Evolutionary conservation across 2,329 filamentous ascomycete species (phyloP).

Genomic region (Fusarium sp.): DNA sequence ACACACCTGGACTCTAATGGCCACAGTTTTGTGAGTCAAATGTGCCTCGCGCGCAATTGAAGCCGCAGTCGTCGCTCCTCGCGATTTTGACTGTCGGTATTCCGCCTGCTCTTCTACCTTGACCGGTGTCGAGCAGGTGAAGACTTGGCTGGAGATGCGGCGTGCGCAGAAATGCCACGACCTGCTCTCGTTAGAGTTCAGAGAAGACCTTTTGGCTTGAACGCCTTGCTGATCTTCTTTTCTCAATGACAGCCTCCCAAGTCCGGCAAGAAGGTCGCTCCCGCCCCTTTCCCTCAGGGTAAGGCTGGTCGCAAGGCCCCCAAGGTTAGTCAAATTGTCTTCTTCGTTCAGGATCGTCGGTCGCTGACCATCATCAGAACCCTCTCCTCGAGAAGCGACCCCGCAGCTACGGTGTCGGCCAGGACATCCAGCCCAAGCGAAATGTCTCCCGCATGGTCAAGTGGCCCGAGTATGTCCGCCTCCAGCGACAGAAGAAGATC

Average conservation of each 20-base stretch:
- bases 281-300: slow-evolving; percentile 94
- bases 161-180: slow-evolving; percentile 66
- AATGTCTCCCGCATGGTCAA: slow-evolving; percentile 99
- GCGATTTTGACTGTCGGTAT: slow-evolving; percentile 46
- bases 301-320: slow-evolving; percentile 96
- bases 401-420: slow-evolving; percentile 98
- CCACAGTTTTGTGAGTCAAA: slow-evolving; percentile 53
- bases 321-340: slow-evolving; percentile 77
- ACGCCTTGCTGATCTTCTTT: slow-evolving; percentile 97
- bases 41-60: slow-evolving; percentile 50
- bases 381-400: slow-evolving; percentile 98
- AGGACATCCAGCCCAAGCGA: slow-evolving; percentile 96
- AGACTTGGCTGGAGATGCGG: slow-evolving; percentile 74
- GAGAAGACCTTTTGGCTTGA: slow-evolving; percentile 84
- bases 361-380: slow-evolving; percentile 71
- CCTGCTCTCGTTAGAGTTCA: slow-evolving; percentile 89
- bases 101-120: slow-evolving; percentile 47
- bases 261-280: slow-evolving; percentile 95
- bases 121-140: slow-evolving; percentile 57
- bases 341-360: not conserved
- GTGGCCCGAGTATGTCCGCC: slow-evolving; percentile 99
- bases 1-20: slow-evolving; percentile 52
- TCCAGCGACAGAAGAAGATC: slow-evolving; percentile 95
- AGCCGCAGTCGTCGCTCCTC: slow-evolving; percentile 45
- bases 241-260: slow-evolving; percentile 99